These are phyloP conservation scores for Neospora caninum DNA, from an alignment of 169 alveolate genomes.

Conservation along the genomic window DNA sequence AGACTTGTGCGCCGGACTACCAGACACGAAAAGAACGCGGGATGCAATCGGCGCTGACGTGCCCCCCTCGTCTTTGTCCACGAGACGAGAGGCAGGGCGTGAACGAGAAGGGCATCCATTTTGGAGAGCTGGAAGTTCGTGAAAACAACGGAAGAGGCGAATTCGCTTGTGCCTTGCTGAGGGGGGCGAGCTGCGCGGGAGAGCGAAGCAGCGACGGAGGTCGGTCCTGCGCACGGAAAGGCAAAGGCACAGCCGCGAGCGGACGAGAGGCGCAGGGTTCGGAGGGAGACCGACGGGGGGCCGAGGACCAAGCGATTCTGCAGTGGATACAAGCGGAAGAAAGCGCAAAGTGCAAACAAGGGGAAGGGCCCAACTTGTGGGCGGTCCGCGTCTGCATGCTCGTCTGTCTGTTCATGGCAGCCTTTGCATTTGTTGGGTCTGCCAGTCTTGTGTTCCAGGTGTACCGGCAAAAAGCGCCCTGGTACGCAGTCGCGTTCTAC, in stretches of 20 bases:
- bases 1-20: too few relatives aligned
- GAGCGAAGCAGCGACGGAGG: too few relatives aligned
- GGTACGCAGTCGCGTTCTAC: constrained; percentile 30
- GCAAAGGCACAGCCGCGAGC: not conserved
- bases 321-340: not conserved
- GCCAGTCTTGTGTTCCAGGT: constrained; percentile 30
- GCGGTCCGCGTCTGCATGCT: constrained; percentile 3
- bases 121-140: too few relatives aligned
- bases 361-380: not conserved
- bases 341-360: not conserved
- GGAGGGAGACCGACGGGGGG: not conserved
- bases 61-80: not conserved
- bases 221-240: not conserved
- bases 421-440: not conserved
- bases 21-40: not conserved
- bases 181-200: too few relatives aligned
- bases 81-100: too few relatives aligned
- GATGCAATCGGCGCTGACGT: not conserved
- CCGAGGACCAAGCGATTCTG: not conserved
- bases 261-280: not conserved
- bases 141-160: too few relatives aligned
- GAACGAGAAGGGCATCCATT: too few relatives aligned
- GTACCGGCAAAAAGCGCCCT: constrained; percentile 26
- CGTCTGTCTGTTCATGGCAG: not conserved
- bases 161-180: too few relatives aligned